phyloP scores from a whole-genome alignment of 2,329 filamentous ascomycete genomes.

The Botrytis hyacinthi region DNA sequence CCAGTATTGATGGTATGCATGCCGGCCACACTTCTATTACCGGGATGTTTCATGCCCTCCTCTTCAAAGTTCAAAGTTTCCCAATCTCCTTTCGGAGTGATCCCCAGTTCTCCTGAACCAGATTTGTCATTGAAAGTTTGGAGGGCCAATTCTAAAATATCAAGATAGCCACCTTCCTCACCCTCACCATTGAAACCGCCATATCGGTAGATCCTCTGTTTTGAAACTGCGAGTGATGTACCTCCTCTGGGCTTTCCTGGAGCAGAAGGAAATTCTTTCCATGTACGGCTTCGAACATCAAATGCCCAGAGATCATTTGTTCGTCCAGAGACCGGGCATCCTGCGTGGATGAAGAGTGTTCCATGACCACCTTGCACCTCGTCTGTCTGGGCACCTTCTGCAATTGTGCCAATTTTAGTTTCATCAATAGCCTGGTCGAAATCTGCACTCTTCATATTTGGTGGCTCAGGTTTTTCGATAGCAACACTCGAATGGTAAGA shows the following conservation, averaged over 20 bases:
- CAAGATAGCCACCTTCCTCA: constrained; percentile 70
- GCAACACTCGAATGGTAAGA: constrained; percentile 67
- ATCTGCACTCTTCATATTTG: constrained; percentile 31
- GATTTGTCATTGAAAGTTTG: constrained; percentile 53
- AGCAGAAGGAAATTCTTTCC: constrained; percentile 66
- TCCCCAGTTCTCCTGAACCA: constrained; percentile 48
- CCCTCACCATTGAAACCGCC: constrained; percentile 72
- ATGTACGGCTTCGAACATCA: constrained; percentile 59
- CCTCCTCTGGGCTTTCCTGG: constrained; percentile 67
- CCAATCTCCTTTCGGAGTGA: constrained; percentile 55
- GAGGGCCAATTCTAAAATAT: constrained; percentile 60
- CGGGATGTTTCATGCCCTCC: constrained; percentile 49
- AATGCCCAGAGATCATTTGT: constrained; percentile 76
- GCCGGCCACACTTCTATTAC: constrained; percentile 52
- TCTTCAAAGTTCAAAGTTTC: constrained; percentile 49
- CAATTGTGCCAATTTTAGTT: constrained; percentile 56
- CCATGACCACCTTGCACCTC: constrained; percentile 64
- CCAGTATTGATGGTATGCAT: constrained; percentile 57
- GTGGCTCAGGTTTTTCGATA: constrained; percentile 49
- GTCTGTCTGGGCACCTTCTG: constrained; percentile 54
- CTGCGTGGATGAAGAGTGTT: constrained; percentile 74
- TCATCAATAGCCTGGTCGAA: constrained; percentile 44
- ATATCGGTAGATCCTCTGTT: constrained; percentile 70
- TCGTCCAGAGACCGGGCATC: constrained; percentile 62
- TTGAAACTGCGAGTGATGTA: constrained; percentile 61